Base-by-base conservation (phyloP, 2,329 filamentous ascomycete species). In the Lizonia empirigonia region DNA sequence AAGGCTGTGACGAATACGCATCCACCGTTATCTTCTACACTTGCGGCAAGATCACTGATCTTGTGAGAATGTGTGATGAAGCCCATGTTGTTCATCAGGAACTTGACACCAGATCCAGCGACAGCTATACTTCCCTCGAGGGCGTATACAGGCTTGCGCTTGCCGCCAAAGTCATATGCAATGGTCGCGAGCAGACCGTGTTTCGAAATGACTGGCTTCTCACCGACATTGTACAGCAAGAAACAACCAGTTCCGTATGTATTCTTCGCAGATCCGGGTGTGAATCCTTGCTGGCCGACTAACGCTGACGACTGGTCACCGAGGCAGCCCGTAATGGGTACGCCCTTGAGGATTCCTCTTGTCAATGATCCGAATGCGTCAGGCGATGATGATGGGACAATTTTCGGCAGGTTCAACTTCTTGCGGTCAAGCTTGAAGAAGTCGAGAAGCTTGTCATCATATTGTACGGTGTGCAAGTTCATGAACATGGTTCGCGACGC, bases 401-500 rank as follows among this genome's bases (percentile, higher is more conserved):
- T 95, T 66, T 86, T 85, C n/a, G 91, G 91, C 10, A 96, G 78
- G 41, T 82, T 79, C 33, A 95, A 77, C 72, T 92, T 93, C 46
- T 78, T 80, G 47, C 77, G 76, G 70, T 92, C 86, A 55, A 96
- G 82, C 36, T 83, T 84, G 74, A 96, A 96, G 77, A 95, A 96
- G 19, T 84, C 76, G 20, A 96, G 77, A 20, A 96, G 81, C 32
- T 80, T 80, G 49, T 91, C 85, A 69, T 93, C 90, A 74, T 96
- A 96, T 64, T 91, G 74, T 52, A 91, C 80, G 9, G 86, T 92
- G 63, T 85, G 82, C 38, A 56, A 41, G 26, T 54, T 54, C 87
- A 96, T 92, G 74, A 96, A 94, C 91, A 96, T 95, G 54, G 91
- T 96, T 67, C 91, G 81, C 44, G 89, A 93, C 16, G 91, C 91